Percentiles rank a stretch among this genome's conserved stretches.
phyloP scores from a whole-genome alignment of 2,329 filamentous ascomycete genomes.

The Microdochium nivale region DNA sequence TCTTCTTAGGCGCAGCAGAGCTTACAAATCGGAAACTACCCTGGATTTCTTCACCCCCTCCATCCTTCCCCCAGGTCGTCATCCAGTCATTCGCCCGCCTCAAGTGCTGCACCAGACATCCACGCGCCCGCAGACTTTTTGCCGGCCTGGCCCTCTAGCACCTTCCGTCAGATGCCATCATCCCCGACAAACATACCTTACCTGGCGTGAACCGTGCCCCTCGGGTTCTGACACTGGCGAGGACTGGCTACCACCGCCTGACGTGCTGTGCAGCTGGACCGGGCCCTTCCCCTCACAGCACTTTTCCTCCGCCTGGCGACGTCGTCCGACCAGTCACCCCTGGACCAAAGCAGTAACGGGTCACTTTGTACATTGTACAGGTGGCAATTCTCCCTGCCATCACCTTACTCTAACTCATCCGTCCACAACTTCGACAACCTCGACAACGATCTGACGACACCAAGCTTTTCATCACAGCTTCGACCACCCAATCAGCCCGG shows the following conservation, averaged over 20 bases:
- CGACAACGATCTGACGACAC: neutral
- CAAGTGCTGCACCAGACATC: too few species aligned
- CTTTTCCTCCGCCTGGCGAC: neutral
- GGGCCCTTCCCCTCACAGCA: neutral
- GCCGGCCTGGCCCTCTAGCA: too few species aligned
- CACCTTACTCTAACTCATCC: neutral
- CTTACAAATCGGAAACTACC: slow-evolving; percentile 10
- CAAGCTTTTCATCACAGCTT: neutral
- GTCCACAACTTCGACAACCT: neutral
- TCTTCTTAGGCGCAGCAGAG: neutral
- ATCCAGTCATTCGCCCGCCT: too few species aligned
- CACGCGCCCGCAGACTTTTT: too few species aligned
- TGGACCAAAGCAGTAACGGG: neutral
- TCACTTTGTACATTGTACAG: neutral
- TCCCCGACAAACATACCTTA: too few species aligned
- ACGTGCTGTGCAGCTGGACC: too few species aligned
- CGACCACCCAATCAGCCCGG: neutral
- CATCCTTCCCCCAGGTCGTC: slow-evolving; percentile 2
- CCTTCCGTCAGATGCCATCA: too few species aligned
- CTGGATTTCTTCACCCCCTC: slow-evolving; percentile 7
- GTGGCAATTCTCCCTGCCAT: neutral
- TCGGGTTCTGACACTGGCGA: neutral
- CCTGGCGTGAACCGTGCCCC: neutral
- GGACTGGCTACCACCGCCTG: too few species aligned
- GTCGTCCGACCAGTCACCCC: neutral